Conservation (phyloP, 176 grass and related monocot genomes). For the Phoenix dactylifera region DNA sequence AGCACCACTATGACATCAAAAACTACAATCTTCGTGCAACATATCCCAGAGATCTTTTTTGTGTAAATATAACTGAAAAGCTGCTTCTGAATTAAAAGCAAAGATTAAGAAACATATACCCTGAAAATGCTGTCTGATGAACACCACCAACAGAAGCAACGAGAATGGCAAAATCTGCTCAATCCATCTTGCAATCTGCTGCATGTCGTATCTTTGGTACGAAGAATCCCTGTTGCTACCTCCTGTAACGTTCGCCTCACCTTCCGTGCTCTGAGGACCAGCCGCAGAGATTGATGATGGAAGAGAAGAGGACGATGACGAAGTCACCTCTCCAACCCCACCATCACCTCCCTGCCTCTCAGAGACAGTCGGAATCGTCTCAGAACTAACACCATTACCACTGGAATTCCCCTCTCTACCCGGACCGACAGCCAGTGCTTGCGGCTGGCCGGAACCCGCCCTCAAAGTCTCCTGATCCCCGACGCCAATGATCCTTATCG, state of each 20-base stretch:
- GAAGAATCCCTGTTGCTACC: conserved; percentile 48
- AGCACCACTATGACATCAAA: no score
- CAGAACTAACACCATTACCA: conserved; percentile 3
- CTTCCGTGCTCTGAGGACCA: conserved; percentile 2
- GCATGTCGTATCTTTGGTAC: conserved; percentile 89
- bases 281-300: not conserved
- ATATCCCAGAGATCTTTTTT: no score
- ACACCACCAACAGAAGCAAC: conserved; percentile 87
- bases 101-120: conserved; percentile 27
- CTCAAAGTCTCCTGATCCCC: conserved; percentile 40
- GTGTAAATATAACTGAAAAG: no score
- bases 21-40: no score
- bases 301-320: conserved; percentile 2
- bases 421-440: conserved; percentile 28
- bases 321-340: conserved; percentile 1
- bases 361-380: not conserved
- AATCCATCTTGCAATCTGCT: conserved; percentile 86
- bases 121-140: conserved; percentile 97
- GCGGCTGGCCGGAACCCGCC: conserved; percentile 24
- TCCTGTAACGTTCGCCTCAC: not conserved
- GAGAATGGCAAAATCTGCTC: conserved; percentile 97
- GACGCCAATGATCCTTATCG: conserved; percentile 78
- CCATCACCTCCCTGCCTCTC: conserved; percentile 24
- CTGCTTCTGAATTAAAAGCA: no score
- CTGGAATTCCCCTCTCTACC: conserved; percentile 15